Conservation (phyloP, 1,139 yeast genomes). For the Scheffersomyces lignicola region DNA sequence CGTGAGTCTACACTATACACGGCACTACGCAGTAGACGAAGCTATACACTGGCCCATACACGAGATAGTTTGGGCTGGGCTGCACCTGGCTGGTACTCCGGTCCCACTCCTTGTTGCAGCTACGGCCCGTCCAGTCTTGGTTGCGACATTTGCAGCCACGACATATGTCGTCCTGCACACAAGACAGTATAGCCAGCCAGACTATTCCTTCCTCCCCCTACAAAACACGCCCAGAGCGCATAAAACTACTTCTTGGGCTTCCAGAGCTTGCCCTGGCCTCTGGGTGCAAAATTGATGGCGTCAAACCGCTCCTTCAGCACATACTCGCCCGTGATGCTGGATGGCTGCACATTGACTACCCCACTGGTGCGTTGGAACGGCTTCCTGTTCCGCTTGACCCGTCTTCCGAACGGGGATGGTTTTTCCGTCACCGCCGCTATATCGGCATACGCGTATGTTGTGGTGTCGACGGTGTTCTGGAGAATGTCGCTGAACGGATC, state of each 20-base stretch:
- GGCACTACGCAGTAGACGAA: too few species aligned
- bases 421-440: constrained; percentile 7
- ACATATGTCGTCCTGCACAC: too few species aligned
- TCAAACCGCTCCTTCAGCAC: constrained; percentile 44
- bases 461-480: constrained; percentile 41
- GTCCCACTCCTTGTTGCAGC: too few species aligned
- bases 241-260: constrained; percentile 28
- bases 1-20: too few species aligned
- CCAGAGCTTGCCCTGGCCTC: constrained; percentile 57
- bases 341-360: constrained; percentile 16
- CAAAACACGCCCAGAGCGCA: too few species aligned
- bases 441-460: constrained; percentile 27
- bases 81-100: too few species aligned
- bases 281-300: constrained; percentile 52
- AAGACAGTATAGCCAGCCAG: too few species aligned
- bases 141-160: too few species aligned
- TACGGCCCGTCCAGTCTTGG: too few species aligned
- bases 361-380: constrained; percentile 12
- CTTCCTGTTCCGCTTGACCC: constrained; percentile 2
- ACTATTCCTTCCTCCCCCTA: too few species aligned
- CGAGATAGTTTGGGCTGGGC: too few species aligned
- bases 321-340: constrained; percentile 21
- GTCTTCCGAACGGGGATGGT: constrained; percentile 5
- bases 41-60: too few species aligned
- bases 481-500: constrained; percentile 26